A percentile compares a stretch with the other conserved stretches of the same genome.
Conservation (phyloP, 2,329 filamentous ascomycete genomes). For the Apiospora arundinis region DNA sequence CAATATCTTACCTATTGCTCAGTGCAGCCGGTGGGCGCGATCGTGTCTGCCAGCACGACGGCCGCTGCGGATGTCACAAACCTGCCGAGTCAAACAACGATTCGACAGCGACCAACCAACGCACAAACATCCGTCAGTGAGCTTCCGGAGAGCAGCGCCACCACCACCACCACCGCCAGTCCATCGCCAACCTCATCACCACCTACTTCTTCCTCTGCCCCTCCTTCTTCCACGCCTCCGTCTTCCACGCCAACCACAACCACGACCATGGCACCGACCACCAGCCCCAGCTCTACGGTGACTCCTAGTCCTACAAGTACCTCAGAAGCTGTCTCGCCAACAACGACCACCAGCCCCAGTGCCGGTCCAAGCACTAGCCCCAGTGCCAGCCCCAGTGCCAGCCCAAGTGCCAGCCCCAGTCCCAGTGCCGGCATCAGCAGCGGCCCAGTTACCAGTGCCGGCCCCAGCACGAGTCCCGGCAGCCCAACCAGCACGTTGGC, state of each 20-base stretch:
- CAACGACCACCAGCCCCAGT: slow-evolving; percentile 1
- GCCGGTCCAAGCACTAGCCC: slow-evolving; percentile 14
- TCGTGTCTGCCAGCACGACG: slow-evolving; percentile 20
- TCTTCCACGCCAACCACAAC: slow-evolving; percentile 20
- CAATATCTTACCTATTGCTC: slow-evolving; percentile 57
- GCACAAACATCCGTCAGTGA: slow-evolving; percentile 22
- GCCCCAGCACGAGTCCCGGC: slow-evolving; percentile 6
- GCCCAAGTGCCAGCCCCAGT: slow-evolving; percentile 20
- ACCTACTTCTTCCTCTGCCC: slow-evolving; percentile 20
- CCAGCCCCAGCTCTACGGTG: slow-evolving; percentile 22
- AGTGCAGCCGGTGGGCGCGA: background rate
- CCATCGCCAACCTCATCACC: slow-evolving; percentile 27
- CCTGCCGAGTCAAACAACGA: slow-evolving; percentile 26
- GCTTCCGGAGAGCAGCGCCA: slow-evolving; percentile 18
- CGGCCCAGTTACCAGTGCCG: slow-evolving; percentile 9
- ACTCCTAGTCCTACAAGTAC: background rate
- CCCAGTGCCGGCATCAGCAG: slow-evolving; percentile 12
- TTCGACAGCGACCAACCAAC: slow-evolving; percentile 27
- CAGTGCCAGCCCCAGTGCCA: background rate
- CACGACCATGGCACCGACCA: slow-evolving; percentile 21
- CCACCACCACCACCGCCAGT: slow-evolving; percentile 26
- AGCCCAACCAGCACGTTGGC: background rate
- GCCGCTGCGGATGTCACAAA: slow-evolving; percentile 27
- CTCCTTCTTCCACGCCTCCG: slow-evolving; percentile 12
- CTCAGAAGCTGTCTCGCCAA: background rate